Base-by-base conservation (phyloP, 148 eudicot species). In the Fallopia convolvulus region DNA sequence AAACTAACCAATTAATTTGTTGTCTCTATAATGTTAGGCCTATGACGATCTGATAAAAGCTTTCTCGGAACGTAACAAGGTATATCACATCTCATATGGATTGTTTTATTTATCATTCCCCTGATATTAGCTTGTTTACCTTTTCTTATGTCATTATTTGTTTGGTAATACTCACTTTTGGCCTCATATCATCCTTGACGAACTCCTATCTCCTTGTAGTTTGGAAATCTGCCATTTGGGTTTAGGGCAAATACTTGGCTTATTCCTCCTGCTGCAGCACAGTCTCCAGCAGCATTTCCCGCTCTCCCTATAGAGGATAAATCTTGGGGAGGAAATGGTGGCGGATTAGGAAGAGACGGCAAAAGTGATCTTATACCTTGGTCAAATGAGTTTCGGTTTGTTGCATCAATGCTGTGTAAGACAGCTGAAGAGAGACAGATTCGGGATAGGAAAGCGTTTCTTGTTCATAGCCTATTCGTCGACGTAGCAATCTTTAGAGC, bases 191-290 rank as follows among this genome's bases (percentile, higher is more conserved):
- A 74, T 66, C 44, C 46, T 5, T 33, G 72, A 33, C 42, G 46
- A 53, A 26, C 70, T 10, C 63, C 72, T 66, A 13, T 49, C 78
- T 60, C 41, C 44, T 56, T 87, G 86, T 89, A 96, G 99, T 96
- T 96, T 86, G 99, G 99, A 7, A 96, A 96, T 87, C 92, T 96
- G 32, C 99, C 99, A 3, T 96, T 81, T 82, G 99, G 99, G 60
- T 96, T 93, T 87, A 85, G 97, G 88, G 95, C 99, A 84, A 96
- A 96, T 86, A 93, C 99, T 56, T 96, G 99, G 99, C 95, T 96
- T 66, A 89, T 91, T 76, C 98, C 99, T 76, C 98, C 99, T 15
- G 77, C 88, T 65, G 90, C 94, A 50, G 90, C 98, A 70, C 93
- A 85, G 41, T 86, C 85, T 77, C 91, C 92, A 68, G 83, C 93